These are phyloP conservation scores for Blepharisma japonicum DNA, from an alignment of 73 alveolate genomes.

Conservation along the genomic window DNA sequence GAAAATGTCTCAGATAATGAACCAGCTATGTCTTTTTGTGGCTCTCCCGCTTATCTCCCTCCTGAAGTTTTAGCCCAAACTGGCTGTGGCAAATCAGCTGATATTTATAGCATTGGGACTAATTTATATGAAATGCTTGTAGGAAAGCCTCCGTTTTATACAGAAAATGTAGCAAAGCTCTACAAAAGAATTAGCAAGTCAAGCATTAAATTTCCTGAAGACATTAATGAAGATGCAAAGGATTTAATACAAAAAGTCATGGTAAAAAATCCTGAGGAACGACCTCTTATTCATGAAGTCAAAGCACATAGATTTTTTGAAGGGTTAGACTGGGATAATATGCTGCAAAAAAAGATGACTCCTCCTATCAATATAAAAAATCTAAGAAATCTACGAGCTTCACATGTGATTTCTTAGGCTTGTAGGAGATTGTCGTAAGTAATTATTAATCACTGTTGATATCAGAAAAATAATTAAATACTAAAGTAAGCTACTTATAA, in stretches of 20 bases:
- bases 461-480: no score
- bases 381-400: no score
- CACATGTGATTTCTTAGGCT: no score
- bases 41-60: constrained; percentile 94
- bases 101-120: constrained; percentile 90
- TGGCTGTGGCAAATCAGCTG: constrained; percentile 92
- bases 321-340: neutral
- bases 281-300: neutral
- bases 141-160: constrained; percentile 92
- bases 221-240: constrained; percentile 4
- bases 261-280: neutral
- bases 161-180: constrained; percentile 24
- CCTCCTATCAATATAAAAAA: neutral
- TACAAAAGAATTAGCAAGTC: neutral
- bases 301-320: neutral
- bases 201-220: neutral
- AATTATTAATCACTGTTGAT: no score
- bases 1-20: constrained; percentile 62
- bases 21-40: constrained; percentile 87
- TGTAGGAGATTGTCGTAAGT: no score
- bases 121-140: constrained; percentile 94
- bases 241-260: constrained; percentile 20
- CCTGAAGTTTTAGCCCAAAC: constrained; percentile 90
- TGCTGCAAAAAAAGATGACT: neutral
- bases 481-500: no score